Percentiles rank a stretch among this genome's conserved stretches.
Conservation (phyloP, 1,284 basidiomycete genomes). For the Ganoderma sinense region DNA sequence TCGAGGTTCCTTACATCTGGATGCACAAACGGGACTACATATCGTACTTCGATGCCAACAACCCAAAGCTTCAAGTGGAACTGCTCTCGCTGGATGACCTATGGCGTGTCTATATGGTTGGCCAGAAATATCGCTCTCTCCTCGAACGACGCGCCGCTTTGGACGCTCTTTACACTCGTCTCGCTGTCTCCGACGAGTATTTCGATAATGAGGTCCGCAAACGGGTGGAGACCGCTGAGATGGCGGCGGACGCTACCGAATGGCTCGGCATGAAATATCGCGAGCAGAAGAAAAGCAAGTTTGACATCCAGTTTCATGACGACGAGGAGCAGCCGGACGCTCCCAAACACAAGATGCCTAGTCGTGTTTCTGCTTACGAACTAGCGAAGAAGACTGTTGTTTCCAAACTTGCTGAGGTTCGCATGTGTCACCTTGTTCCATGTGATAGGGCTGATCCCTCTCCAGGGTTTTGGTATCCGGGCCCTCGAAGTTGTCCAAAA, state of each 20-base stretch:
- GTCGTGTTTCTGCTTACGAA: conserved; percentile 88
- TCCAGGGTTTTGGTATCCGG: conserved; percentile 80
- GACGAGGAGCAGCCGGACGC: conserved; percentile 63
- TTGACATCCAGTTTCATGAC: conserved; percentile 75
- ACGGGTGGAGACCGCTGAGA: conserved; percentile 81
- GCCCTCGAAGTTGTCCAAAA: conserved; percentile 85
- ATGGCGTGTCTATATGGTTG: conserved; percentile 88
- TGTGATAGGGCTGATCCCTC: conserved; percentile 19
- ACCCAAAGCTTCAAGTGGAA: conserved; percentile 62
- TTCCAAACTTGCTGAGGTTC: conserved; percentile 80
- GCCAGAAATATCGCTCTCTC: conserved; percentile 88
- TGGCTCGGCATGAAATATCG: conserved; percentile 91
- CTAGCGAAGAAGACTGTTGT: conserved; percentile 83
- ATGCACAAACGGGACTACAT: conserved; percentile 93
- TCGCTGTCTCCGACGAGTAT: conserved; percentile 74
- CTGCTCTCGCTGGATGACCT: conserved; percentile 83
- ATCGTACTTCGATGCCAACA: conserved; percentile 74
- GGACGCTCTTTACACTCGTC: conserved; percentile 67
- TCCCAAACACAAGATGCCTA: conserved; percentile 83
- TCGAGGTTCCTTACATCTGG: conserved; percentile 97
- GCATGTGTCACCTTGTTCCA: conserved; percentile 6
- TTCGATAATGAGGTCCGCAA: conserved; percentile 72
- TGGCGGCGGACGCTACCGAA: conserved; percentile 91
- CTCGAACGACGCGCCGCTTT: conserved; percentile 77
- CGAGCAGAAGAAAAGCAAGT: conserved; percentile 77